Conservation (phyloP, 2,329 filamentous ascomycete species). For the Chrysosporium queenslandicum region DNA sequence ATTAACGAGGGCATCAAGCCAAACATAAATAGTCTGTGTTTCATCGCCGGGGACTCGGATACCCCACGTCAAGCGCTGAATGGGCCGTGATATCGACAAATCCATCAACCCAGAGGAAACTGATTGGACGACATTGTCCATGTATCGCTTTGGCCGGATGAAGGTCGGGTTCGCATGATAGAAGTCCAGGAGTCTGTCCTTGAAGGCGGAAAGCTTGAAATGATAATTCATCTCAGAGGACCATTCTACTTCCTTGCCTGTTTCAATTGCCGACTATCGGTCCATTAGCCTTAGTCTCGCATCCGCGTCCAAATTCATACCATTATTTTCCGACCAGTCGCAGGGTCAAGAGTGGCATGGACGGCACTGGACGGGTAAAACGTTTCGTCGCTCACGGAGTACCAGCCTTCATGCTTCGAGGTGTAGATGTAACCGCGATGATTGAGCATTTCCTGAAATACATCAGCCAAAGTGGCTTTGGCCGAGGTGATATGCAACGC, state of each 20-base stretch:
- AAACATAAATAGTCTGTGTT: constrained; percentile 90
- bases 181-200: constrained; percentile 65
- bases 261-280: constrained; percentile 59
- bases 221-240: constrained; percentile 89
- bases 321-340: constrained; percentile 74
- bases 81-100: constrained; percentile 77
- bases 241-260: constrained; percentile 90
- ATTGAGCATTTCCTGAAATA: constrained; percentile 52
- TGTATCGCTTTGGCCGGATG: constrained; percentile 61
- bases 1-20: constrained; percentile 92
- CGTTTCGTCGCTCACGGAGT: constrained; percentile 90
- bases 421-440: constrained; percentile 72
- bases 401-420: constrained; percentile 86
- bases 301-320: constrained; percentile 30
- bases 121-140: constrained; percentile 67
- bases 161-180: constrained; percentile 69
- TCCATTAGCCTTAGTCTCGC: neutral
- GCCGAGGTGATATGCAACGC: neutral
- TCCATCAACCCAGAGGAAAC: constrained; percentile 72
- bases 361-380: constrained; percentile 77
- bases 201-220: constrained; percentile 77
- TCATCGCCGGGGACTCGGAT: constrained; percentile 76
- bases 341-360: constrained; percentile 62
- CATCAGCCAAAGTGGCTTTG: neutral
- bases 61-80: constrained; percentile 71